These are phyloP conservation scores for Cephaloascus albidus DNA, from an alignment of 805 yeast genomes.

Conservation along the genomic window DNA sequence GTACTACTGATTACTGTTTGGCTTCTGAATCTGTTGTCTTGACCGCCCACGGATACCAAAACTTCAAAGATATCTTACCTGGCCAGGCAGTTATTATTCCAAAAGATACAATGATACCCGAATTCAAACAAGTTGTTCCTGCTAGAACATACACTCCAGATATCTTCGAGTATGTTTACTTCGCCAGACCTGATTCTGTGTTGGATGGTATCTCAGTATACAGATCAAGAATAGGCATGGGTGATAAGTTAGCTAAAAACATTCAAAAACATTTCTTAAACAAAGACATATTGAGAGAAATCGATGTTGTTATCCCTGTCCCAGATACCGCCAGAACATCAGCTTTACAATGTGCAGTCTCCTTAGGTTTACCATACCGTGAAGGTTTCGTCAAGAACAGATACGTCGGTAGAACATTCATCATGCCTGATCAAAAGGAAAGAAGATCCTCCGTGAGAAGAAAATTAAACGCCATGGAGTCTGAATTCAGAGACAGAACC, in stretches of 20 bases:
- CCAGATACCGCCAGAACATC: constrained; percentile 98
- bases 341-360: constrained; percentile 85
- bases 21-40: constrained; percentile 94
- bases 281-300: constrained; percentile 40
- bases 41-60: constrained; percentile 80
- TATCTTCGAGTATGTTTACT: constrained; percentile 93
- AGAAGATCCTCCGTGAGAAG: constrained; percentile 90
- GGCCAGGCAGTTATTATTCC: constrained; percentile 96
- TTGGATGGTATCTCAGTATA: constrained; percentile 96
- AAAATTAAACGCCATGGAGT: constrained; percentile 91
- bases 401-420: constrained; percentile 95
- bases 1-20: constrained; percentile 79
- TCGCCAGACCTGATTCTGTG: constrained; percentile 96
- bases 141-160: constrained; percentile 82
- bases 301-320: constrained; percentile 95
- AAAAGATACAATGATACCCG: constrained; percentile 64
- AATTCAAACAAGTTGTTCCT: constrained; percentile 79
- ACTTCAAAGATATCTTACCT: constrained; percentile 76
- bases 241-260: constrained; percentile 74
- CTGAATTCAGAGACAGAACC: constrained; percentile 77
- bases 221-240: constrained; percentile 89
- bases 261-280: constrained; percentile 35
- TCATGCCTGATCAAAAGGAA: constrained; percentile 96
- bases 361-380: constrained; percentile 74
- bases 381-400: constrained; percentile 97